Percentiles rank a stretch among this genome's conserved stretches.
Evolutionary conservation across 345 rosid genomes (phyloP).

Genomic region (Bruguiera parviflora): DNA sequence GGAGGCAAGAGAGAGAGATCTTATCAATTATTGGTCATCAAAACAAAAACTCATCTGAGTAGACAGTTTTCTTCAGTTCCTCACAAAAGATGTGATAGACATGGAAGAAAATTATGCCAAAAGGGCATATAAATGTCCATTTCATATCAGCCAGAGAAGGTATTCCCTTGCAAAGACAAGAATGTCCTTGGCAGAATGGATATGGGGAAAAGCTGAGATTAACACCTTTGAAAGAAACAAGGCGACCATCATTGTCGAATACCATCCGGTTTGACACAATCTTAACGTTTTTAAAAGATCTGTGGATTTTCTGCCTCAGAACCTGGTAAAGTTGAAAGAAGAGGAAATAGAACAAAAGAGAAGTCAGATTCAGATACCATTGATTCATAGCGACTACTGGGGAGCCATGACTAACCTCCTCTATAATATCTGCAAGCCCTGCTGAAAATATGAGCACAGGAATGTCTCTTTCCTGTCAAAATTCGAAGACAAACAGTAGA

Average conservation of each 20-base stretch:
- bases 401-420: conserved; percentile 56
- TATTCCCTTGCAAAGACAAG: background rate
- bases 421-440: conserved; percentile 94
- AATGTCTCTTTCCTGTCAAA: conserved; percentile 59
- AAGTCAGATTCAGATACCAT: conserved; percentile 3
- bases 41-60: background rate
- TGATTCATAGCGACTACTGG: background rate
- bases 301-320: conserved; percentile 77
- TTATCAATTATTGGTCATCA: background rate
- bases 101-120: background rate
- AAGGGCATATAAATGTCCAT: background rate
- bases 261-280: conserved; percentile 81
- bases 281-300: conserved; percentile 64
- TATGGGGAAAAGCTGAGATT: conserved; percentile 1
- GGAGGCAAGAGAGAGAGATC: background rate
- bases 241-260: conserved; percentile 53
- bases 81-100: background rate
- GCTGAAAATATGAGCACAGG: conserved; percentile 87
- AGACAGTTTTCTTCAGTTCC: background rate
- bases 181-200: background rate
- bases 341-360: background rate
- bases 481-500: conserved; percentile 1
- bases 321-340: conserved; percentile 43
- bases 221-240: conserved; percentile 76
- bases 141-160: background rate